A percentile compares a stretch with the other conserved stretches of the same genome.
Conservation (phyloP, 257 asterid species). For the Rubia yunnanensis region DNA sequence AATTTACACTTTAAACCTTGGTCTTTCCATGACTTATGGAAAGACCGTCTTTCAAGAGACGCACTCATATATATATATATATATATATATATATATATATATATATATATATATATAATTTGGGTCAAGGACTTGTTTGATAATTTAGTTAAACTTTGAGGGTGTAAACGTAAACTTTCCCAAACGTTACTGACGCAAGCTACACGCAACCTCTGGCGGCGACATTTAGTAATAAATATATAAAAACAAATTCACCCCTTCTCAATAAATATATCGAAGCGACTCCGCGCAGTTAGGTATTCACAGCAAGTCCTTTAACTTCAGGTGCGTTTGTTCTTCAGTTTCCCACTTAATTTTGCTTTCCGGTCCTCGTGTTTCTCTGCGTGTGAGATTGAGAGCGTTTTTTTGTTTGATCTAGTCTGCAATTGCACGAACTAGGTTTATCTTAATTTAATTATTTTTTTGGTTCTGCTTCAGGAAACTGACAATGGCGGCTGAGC, state of each 20-base stretch:
- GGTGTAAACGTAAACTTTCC: not conserved
- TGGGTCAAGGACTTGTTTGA: not conserved
- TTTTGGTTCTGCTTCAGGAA: not conserved
- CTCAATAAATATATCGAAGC: not conserved
- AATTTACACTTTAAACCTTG: no score
- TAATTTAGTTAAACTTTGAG: not conserved
- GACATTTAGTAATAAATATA: not conserved
- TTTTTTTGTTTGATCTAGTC: not conserved
- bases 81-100: no score
- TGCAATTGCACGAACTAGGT: not conserved
- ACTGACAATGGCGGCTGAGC: conserved; percentile 54
- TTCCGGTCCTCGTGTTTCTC: not conserved
- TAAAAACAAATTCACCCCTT: not conserved
- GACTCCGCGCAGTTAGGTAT: not conserved
- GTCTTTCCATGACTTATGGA: no score
- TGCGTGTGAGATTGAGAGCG: not conserved
- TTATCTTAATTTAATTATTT: not conserved
- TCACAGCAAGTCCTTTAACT: not conserved
- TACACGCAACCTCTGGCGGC: not conserved
- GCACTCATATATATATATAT: no score
- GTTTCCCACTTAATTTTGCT: not conserved
- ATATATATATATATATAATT: no score
- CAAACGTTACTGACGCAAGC: no score
- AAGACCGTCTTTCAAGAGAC: no score
- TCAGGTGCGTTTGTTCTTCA: not conserved